Evolutionary conservation across 176 grass and related monocot species (phyloP).

Genomic region (Puccinellia tenuiflora): DNA sequence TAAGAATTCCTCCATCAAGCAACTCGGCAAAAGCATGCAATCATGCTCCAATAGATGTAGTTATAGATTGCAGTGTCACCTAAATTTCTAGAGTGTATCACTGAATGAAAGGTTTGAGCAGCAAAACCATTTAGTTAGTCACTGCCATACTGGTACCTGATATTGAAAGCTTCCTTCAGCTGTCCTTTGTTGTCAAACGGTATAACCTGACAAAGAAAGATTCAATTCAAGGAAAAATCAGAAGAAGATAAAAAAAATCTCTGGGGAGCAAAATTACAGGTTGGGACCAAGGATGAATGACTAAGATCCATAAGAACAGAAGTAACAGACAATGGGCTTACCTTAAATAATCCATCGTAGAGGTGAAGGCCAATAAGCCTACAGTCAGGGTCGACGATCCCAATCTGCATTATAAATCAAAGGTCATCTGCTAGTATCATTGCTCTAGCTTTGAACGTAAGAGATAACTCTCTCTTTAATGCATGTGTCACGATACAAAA

Average conservation of each 20-base stretch:
- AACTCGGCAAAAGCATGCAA: neutral
- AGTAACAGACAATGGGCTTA: conserved; percentile 11
- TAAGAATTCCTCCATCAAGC: neutral
- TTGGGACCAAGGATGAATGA: conserved; percentile 1
- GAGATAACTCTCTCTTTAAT: neutral
- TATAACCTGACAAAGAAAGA: conserved; percentile 65
- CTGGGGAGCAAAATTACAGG: neutral
- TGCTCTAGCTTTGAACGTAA: neutral
- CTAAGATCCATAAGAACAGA: neutral
- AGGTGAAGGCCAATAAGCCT: conserved; percentile 90
- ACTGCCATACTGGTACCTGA: conserved; percentile 54
- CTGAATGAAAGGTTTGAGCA: neutral
- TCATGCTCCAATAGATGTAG: neutral
- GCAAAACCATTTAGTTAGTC: neutral
- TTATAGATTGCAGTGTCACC: neutral
- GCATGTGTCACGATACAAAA: neutral
- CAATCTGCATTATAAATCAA: conserved; percentile 57
- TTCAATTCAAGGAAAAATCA: neutral
- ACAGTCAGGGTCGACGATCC: conserved; percentile 93
- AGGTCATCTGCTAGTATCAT: neutral
- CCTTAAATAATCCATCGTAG: conserved; percentile 98
- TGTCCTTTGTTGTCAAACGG: conserved; percentile 99
- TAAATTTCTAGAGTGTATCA: neutral
- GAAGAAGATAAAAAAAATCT: neutral
- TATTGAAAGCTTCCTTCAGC: conserved; percentile 99